Base-by-base conservation (phyloP, 768 basidiomycete genomes). In the Rhodotorula diobovata region DNA sequence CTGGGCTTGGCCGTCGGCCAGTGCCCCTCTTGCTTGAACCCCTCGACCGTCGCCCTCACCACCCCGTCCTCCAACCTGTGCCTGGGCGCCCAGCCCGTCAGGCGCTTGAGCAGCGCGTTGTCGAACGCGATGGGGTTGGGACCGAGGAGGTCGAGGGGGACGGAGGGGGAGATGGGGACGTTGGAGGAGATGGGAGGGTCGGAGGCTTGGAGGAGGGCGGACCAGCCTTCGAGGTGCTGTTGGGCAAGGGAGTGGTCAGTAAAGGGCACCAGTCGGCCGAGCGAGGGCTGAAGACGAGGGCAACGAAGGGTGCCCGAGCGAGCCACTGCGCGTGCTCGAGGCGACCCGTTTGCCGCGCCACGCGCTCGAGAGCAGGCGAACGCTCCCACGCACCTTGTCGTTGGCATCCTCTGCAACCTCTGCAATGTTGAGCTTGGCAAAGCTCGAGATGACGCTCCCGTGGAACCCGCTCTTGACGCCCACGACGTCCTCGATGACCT, bases 371-470 rank as follows among this genome's bases (percentile, higher is more conserved):
- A 43, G 41, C 6, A 18, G 18, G 41, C 5, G 41, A 43, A n/a
- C n/a, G n/a, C n/a, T n/a, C n/a, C n/a, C 41, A 39, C 61, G 43
- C 53, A 73, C 72, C 61, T 71, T 70, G 25, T 75, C 76, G 61
- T 77, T 74, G 12, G 66, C 76, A 54, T 72, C 70, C 61, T 73
- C 74, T 21, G 63, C 51, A 15, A 75, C 74, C 9, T 75, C 74
- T 7, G 18, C 20, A 55, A 77, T 56, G 55, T 77, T 75, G 50
- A 77, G 16, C 64, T 71, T 70, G 21, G 76, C 76, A 20, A 77
- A 73, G 7, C 67, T 53, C 25, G 60, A 63, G 28, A 74, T 67
- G 61, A 77, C 59, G 55, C 60, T 30, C 0, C 74, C 71, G 32
- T 69, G 72, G 59, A 68, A 77, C 28, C 74, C 76, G 7, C 64